Conservation (phyloP, 805 yeast species). For the Limtongia smithiae region DNA sequence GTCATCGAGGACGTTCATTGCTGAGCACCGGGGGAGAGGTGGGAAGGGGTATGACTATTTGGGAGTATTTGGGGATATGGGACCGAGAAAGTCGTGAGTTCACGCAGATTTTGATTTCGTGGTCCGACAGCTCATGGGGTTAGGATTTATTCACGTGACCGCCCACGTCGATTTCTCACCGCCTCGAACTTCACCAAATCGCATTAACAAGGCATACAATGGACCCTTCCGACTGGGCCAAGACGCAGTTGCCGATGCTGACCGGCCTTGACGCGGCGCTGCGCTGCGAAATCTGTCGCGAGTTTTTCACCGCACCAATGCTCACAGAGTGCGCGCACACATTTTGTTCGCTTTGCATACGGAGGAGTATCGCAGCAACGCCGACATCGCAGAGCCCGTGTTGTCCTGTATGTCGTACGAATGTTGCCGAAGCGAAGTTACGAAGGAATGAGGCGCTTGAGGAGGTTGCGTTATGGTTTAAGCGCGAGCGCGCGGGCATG, state of each 20-base stretch:
- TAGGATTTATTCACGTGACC: too few relatives aligned
- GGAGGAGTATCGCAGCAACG: conserved; percentile 56
- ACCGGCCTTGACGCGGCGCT: conserved; percentile 63
- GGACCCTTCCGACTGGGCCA: conserved; percentile 71
- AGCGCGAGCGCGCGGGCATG: conserved; percentile 19
- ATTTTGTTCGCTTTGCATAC: conserved; percentile 82
- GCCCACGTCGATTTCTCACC: too few relatives aligned
- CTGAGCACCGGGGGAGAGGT: too few relatives aligned
- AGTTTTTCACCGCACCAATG: conserved; percentile 73
- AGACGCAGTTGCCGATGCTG: conserved; percentile 53
- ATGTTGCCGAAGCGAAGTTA: conserved; percentile 65
- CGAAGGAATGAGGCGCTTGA: conserved; percentile 67
- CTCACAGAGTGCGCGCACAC: conserved; percentile 83
- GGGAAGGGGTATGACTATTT: too few relatives aligned
- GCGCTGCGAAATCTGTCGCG: conserved; percentile 86
- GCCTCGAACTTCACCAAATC: too few relatives aligned
- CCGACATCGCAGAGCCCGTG: conserved; percentile 41
- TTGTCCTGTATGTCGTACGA: conserved; percentile 78
- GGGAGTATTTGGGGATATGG: too few relatives aligned
- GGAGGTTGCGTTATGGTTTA: conserved; percentile 60
- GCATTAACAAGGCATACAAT: too few relatives aligned
- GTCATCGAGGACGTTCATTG: conserved; percentile 4
- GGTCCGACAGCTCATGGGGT: too few relatives aligned
- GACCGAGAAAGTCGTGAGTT: too few relatives aligned
- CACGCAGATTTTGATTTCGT: too few relatives aligned